Base-by-base conservation (phyloP, 2,329 filamentous ascomycete genomes). In the Dothistroma septosporum region DNA sequence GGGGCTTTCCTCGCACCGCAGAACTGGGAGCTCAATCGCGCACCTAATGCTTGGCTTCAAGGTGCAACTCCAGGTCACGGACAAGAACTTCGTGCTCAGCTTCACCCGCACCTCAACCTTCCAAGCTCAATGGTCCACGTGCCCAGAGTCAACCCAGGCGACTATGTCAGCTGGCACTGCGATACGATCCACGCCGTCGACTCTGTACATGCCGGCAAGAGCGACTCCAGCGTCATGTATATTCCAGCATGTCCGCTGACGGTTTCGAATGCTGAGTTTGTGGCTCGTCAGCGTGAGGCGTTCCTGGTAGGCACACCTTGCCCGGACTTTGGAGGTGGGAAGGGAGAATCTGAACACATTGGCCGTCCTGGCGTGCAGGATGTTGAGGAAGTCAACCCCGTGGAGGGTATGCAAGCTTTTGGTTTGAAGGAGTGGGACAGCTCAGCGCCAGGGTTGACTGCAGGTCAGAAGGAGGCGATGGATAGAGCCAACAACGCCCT, bases 171-270 rank as follows among this genome's bases (percentile, higher is more conserved):
- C 67, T 83, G 91, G 91, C 91, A 95, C 73, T 93, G 90, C 73
- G 70, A 72, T 54, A 75, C 80, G 12, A 88, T 95, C 53, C 92
- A 96, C 72, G 85, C 91, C 0, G 92, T 97, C 0, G 92, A 97
- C 76, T 87, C 85, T 66, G 80, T 87, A 0, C 92, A 97, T 72
- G 75, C 75, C 1, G 93, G 92, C 1, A 80, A 76, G 1, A 75
- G 78, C 0, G 92, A 97, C 74, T 91, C 89, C 0, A 92, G 87
- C 67, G 92, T 96, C 0, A 71, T 97, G 61, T 97, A 97, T 70
- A 96, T 97, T 58, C 92, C 92, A 0, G 87, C 90, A 0, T 94
- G 90, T 58, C 92, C 92, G 0, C 81, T 91, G 32, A 96, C 91
- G 0, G 84, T 87, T 57, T 77, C 80, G 44, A 96, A 94, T 68